A percentile compares a stretch with the other conserved stretches of the same genome.
These are phyloP conservation scores for Lachnellula suecica DNA, from an alignment of 2,329 filamentous ascomycete genomes.

Conservation along the genomic window DNA sequence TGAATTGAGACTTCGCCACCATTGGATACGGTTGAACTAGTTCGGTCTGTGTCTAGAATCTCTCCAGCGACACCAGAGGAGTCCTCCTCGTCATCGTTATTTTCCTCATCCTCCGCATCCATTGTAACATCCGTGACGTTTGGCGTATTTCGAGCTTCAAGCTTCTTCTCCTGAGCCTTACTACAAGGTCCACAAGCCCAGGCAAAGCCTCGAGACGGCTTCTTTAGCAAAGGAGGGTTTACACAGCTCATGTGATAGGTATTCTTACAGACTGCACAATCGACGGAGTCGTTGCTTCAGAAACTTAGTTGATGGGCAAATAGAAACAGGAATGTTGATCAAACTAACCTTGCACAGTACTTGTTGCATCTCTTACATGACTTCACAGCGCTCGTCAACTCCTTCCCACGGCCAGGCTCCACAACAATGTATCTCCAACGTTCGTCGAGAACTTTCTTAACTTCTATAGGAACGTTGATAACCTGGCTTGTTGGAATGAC, in stretches of 20 bases:
- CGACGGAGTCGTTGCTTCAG: conserved; percentile 85
- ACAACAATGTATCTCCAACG: conserved; percentile 96
- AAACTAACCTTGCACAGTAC: conserved; percentile 84
- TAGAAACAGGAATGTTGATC: neutral
- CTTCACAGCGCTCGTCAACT: conserved; percentile 94
- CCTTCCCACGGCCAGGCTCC: conserved; percentile 90
- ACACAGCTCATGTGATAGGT: conserved; percentile 99
- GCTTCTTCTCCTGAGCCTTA: conserved; percentile 87
- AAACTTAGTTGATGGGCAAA: conserved; percentile 9
- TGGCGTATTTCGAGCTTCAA: conserved; percentile 87
- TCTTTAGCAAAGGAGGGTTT: conserved; percentile 86
- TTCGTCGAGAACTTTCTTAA: conserved; percentile 94
- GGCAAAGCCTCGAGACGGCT: conserved; percentile 94
- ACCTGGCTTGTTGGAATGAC: conserved; percentile 89
- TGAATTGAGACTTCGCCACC: conserved; percentile 56
- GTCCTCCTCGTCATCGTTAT: conserved; percentile 68
- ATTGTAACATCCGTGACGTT: conserved; percentile 65
- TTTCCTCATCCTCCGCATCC: conserved; percentile 65
- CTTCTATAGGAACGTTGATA: conserved; percentile 92
- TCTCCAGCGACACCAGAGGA: conserved; percentile 53
- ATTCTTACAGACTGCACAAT: conserved; percentile 90
- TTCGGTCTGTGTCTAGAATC: conserved; percentile 56
- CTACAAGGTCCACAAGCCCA: conserved; percentile 98
- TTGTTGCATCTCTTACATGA: conserved; percentile 88
- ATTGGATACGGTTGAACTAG: conserved; percentile 59